phyloP scores from a whole-genome alignment of 768 basidiomycete genomes.

The Suillus sp. region DNA sequence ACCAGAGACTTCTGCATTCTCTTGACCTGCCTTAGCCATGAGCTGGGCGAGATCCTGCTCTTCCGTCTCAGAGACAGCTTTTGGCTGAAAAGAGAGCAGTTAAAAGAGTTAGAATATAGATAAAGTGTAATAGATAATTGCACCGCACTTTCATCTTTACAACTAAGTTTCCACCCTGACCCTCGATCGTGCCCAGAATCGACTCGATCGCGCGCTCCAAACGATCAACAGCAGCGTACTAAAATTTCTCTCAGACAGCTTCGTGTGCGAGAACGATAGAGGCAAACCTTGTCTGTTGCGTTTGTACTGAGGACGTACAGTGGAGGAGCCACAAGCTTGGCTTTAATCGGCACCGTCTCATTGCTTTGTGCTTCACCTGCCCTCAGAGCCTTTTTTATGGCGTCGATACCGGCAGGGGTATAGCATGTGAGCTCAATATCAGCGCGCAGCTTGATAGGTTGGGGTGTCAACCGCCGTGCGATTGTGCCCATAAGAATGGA shows the following conservation, averaged over 20 bases:
- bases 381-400: slow-evolving; percentile 88
- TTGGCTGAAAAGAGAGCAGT: slow-evolving; percentile 60
- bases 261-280: background rate
- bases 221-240: slow-evolving; percentile 89
- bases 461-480: slow-evolving; percentile 92
- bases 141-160: slow-evolving; percentile 91
- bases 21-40: slow-evolving; percentile 92
- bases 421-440: slow-evolving; percentile 98
- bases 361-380: slow-evolving; percentile 89
- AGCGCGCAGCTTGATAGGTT: slow-evolving; percentile 97
- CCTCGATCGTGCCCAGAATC: slow-evolving; percentile 83
- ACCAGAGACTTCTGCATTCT: slow-evolving; percentile 95
- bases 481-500: slow-evolving; percentile 78
- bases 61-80: slow-evolving; percentile 96
- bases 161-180: slow-evolving; percentile 80
- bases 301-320: slow-evolving; percentile 95
- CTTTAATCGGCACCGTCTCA: slow-evolving; percentile 93
- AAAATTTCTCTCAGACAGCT: background rate
- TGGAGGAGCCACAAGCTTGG: slow-evolving; percentile 94
- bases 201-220: slow-evolving; percentile 92
- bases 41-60: slow-evolving; percentile 96
- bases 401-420: slow-evolving; percentile 92
- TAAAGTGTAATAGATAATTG: slow-evolving; percentile 1
- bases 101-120: slow-evolving; percentile 3
- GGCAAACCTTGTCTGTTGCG: slow-evolving; percentile 85